A percentile compares a stretch with the other conserved stretches of the same genome.
Conservation (phyloP, 257 asterid genomes). For the Nicotiana paniculata region DNA sequence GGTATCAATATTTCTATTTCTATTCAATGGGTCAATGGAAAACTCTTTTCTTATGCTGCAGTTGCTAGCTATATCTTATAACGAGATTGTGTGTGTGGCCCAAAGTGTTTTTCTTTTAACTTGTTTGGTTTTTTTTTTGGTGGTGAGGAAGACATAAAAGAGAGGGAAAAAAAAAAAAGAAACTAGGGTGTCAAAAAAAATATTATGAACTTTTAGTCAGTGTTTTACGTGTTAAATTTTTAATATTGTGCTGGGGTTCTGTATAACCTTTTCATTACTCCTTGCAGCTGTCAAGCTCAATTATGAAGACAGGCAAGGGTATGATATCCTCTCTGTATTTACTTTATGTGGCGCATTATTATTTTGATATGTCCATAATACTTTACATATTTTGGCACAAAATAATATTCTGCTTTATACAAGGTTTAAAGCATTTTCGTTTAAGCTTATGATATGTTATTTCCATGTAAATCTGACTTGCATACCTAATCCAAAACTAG, state of each 20-base stretch:
- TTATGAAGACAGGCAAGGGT: constrained; percentile 63
- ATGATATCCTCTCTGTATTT: constrained; percentile 17
- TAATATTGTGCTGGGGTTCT: background rate
- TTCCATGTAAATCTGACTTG: background rate
- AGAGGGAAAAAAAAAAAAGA: background rate
- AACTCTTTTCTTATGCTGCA: background rate
- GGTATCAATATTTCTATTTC: background rate
- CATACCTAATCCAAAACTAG: background rate
- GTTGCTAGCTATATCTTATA: background rate
- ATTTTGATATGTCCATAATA: background rate
- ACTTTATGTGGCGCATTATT: constrained; percentile 9
- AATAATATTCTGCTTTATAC: background rate
- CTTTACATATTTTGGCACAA: background rate
- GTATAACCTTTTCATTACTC: constrained; percentile 7
- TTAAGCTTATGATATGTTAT: background rate
- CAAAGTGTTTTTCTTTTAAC: background rate
- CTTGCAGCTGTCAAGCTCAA: constrained; percentile 45
- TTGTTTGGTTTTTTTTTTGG: too few species aligned
- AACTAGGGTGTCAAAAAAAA: background rate
- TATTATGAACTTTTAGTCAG: background rate
- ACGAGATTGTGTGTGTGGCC: background rate
- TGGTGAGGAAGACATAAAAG: background rate
- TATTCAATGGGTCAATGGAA: background rate
- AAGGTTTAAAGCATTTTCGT: background rate
- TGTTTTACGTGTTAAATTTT: background rate